phyloP scores from a whole-genome alignment of 2,329 filamentous ascomycete genomes.

The Teratosphaeria epicoccoides region DNA sequence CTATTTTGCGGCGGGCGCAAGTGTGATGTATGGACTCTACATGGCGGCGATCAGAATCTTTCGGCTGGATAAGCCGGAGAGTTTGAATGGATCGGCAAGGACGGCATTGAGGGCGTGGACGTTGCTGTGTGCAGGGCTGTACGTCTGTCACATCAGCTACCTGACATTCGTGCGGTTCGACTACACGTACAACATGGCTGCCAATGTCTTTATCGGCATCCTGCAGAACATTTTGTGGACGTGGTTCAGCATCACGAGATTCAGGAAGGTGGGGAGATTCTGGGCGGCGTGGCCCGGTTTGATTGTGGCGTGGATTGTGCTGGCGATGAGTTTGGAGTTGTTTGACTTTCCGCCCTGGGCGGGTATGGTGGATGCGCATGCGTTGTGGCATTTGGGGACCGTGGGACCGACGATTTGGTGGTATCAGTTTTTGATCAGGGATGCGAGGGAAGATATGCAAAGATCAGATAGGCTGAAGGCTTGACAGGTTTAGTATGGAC shows the following conservation, averaged over 20 bases:
- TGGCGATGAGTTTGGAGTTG: conserved; percentile 91
- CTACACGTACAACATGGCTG: conserved; percentile 96
- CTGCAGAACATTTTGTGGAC: conserved; percentile 78
- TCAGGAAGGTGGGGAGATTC: conserved; percentile 55
- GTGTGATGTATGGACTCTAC: conserved; percentile 83
- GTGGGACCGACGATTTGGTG: conserved; percentile 79
- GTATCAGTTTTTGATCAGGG: conserved; percentile 90
- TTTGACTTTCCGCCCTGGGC: conserved; percentile 82
- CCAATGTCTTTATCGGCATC: conserved; percentile 74
- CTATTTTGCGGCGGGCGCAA: conserved; percentile 87
- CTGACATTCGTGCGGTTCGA: conserved; percentile 81
- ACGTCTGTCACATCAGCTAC: conserved; percentile 68
- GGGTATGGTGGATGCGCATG: conserved; percentile 83
- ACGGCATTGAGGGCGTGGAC: conserved; percentile 65
- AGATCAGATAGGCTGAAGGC: conserved; percentile 63
- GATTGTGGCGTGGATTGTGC: conserved; percentile 81
- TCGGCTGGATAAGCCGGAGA: conserved; percentile 55
- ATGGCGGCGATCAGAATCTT: conserved; percentile 75
- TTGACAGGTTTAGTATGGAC: conserved; percentile 23
- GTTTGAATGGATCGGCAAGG: conserved; percentile 11
- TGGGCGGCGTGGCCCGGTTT: conserved; percentile 89
- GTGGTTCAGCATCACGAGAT: conserved; percentile 67
- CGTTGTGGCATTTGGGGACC: conserved; percentile 89
- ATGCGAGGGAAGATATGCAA: conserved; percentile 72
- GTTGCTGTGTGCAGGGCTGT: conserved; percentile 57